Base-by-base conservation (phyloP, 306 rosid genomes). In the Inga oerstediana region DNA sequence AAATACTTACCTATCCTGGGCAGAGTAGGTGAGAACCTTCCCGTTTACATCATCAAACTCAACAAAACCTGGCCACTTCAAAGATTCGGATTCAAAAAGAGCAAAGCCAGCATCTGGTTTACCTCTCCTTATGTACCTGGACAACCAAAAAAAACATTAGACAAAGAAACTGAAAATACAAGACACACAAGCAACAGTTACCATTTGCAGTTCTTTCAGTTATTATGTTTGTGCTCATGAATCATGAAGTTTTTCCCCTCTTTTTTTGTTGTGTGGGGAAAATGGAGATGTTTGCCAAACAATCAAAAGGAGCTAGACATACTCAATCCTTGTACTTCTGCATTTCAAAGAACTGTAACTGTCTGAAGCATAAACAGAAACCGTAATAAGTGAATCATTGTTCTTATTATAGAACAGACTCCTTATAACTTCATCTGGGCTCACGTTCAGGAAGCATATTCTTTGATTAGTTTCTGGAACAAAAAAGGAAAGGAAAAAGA, bases 41-140 rank as follows among this genome's bases (percentile, higher is more conserved):
- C 99, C 99, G 83, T 97, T 97, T 68, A 97, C 99, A 91, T 97
- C 99, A 79, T 97, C 99, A 73, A 97, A 97, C 91, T 97, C 99
- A 43, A 97, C 99, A 81, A 97, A 97, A 78, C 99, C 99, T 52
- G 99, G 99, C 98, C 99, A 97, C 89, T 97, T 97, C 77, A 97
- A 83, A 51, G 99, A 97, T 86, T 97, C 99, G 0, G 99, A 97
- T 82, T 97, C 98, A 85, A 97, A 97, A 83, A 97, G 99, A 43
- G 98, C 94, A 88, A 97, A 97, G 48, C 99, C 99, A 83, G 99
- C 97, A 87, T 97, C 97, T 39, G 97, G 99, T 80, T 88, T 92
- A 75, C 98, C 95, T 88, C 98, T 90, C 86, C 97, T 87, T 78
- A 94, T 94, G 89, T 97, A 97, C 85, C 99, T 97, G 87, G 65